These are phyloP conservation scores for Stylosanthes scabra DNA, from an alignment of 331 rosid species.

Conservation along the genomic window DNA sequence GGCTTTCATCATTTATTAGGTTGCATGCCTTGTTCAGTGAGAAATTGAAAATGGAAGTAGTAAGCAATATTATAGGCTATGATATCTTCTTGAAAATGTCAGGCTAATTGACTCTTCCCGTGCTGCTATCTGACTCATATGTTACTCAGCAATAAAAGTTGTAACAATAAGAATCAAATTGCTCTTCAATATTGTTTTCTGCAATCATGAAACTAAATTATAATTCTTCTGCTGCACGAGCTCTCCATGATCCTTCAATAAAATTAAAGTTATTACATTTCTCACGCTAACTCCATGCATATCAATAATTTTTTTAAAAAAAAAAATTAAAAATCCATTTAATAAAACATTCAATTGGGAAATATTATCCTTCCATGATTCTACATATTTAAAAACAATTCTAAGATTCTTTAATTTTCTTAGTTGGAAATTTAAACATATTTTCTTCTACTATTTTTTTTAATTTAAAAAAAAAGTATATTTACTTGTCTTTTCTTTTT, in stretches of 20 bases:
- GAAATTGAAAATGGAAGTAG: constrained; percentile 25
- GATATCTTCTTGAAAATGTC: constrained; percentile 36
- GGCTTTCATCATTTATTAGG: constrained; percentile 28
- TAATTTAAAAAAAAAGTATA: not conserved
- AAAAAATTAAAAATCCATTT: too few relatives aligned
- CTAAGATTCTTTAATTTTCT: not conserved
- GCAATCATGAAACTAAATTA: constrained; percentile 27
- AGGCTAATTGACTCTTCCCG: constrained; percentile 26
- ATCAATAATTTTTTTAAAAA: too few relatives aligned
- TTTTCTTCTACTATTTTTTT: not conserved
- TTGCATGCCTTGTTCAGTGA: constrained; percentile 42
- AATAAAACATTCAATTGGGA: not conserved
- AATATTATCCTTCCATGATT: not conserved
- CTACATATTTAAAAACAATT: not conserved
- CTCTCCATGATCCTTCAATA: constrained; percentile 30
- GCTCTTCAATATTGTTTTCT: constrained; percentile 3
- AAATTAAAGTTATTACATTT: not conserved
- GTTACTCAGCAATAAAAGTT: constrained; percentile 26
- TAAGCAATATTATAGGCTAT: constrained; percentile 17
- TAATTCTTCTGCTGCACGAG: constrained; percentile 32
- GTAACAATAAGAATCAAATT: not conserved
- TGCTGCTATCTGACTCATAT: constrained; percentile 34
- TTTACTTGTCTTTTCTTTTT: too few relatives aligned
- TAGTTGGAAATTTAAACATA: not conserved
- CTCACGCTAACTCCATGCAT: constrained; percentile 34